Evolutionary conservation across 805 yeast genomes (phyloP), one percentile per base, ranked within the genome.

Genomic region (Kluyveromyces starmeri): DNA sequence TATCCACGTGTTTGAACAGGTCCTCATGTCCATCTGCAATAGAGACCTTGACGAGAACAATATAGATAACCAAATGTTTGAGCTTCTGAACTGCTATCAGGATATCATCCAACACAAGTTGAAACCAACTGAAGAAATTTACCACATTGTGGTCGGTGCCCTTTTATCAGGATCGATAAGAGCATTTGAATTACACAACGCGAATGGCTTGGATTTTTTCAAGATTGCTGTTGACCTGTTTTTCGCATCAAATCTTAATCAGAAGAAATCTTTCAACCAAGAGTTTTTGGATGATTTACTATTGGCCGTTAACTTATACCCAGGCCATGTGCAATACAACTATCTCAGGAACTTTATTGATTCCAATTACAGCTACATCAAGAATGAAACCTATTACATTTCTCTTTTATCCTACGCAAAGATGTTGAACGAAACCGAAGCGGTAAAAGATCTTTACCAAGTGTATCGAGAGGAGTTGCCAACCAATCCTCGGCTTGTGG

Each of bases 71-170:
- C 71, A 70, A 49, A 62, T 81, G 51, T 78, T 83, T 2, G 72
- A 69, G 35, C 52, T 81, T 38, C 58, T 81, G 42, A 77, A 74
- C 14, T 75, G 78, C 22, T 81, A 81, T 50, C 82, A 81, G 33
- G 86, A 78, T 46, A 59, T 79, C 50, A 62, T 81, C 24, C 49
- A 70, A 16, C 64, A 67, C 43, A 65, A 62, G 40, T 40, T 73
- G 25, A 76, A 72, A 49, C 92, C 92, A 12, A 64, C 68, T 17
- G 47, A 52, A 27, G 61, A 60, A 13, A 78, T 83, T 6, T 80
- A 73, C 53, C 62, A 70, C 45, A 51, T 71, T 3, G 67, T 71
- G 4, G 59, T 81, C 29, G 55, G 59, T 15, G 67, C 71, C 20
- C 60, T 81, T 18, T 61, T 79, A 34, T 57, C 59, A 25, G 75